Evolutionary conservation across 495 filamentous ascomycete species (phyloP).

Genomic region (Acidiella bohemica): DNA sequence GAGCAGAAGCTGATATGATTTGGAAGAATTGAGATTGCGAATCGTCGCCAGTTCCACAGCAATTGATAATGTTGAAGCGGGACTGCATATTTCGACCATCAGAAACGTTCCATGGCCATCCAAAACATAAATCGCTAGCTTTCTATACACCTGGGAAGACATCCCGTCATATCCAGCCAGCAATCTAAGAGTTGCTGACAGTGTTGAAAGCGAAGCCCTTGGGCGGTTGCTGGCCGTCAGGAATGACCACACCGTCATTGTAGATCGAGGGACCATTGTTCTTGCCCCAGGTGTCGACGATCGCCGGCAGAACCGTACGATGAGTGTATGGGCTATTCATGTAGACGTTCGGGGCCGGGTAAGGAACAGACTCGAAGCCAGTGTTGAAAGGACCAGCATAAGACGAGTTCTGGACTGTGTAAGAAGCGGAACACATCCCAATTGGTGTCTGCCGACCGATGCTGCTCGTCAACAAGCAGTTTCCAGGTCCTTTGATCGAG

Average conservation of each 20-base stretch:
- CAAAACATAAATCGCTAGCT: too few relatives aligned
- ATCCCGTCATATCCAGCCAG: background rate
- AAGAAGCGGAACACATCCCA: constrained; percentile 38
- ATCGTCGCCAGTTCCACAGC: too few relatives aligned
- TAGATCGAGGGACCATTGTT: constrained; percentile 18
- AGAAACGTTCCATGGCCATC: too few relatives aligned
- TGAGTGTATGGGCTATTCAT: constrained; percentile 13
- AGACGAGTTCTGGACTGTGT: constrained; percentile 32
- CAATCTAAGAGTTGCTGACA: constrained; percentile 5
- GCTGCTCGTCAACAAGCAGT: constrained; percentile 20
- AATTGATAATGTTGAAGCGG: too few relatives aligned
- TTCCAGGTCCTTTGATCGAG: constrained; percentile 19
- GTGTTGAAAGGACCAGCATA: constrained; percentile 26
- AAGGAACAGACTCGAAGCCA: constrained; percentile 18
- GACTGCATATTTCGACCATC: too few relatives aligned
- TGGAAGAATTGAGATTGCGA: too few relatives aligned
- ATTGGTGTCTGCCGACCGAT: constrained; percentile 36
- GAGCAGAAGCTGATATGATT: too few relatives aligned
- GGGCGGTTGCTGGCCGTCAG: constrained; percentile 26
- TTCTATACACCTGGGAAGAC: background rate
- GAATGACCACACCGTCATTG: constrained; percentile 22
- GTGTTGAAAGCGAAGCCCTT: constrained; percentile 12
- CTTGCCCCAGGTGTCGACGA: constrained; percentile 20
- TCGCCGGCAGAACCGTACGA: constrained; percentile 17
- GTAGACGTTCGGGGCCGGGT: constrained; percentile 24